Evolutionary conservation across 1,139 yeast genomes (phyloP).

Genomic region (Saccharomyces hybrid): DNA sequence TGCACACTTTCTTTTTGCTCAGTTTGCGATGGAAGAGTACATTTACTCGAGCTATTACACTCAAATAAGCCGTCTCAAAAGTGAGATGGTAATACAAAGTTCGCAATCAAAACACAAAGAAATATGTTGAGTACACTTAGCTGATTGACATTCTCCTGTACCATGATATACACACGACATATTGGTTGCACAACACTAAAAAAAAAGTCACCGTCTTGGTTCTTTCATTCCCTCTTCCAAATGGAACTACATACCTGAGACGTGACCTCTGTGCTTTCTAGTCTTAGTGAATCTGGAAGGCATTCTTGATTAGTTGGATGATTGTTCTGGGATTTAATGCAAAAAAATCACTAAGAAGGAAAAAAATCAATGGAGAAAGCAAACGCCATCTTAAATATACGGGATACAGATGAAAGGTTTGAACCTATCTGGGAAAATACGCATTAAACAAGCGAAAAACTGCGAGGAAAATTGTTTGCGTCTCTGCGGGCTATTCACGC

Average conservation of each 20-base stretch:
- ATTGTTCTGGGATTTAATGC: neutral
- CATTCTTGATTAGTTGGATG: constrained; percentile 42
- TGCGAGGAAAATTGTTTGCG: neutral
- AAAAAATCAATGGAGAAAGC: neutral
- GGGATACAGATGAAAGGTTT: neutral
- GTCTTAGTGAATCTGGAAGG: constrained; percentile 99
- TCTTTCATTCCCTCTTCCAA: constrained; percentile 35
- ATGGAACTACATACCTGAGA: constrained; percentile 74
- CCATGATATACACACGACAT: constrained; percentile 1
- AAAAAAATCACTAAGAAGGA: neutral
- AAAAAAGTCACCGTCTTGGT: constrained; percentile 34
- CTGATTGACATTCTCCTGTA: neutral
- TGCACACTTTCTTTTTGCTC: neutral
- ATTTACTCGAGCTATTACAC: neutral
- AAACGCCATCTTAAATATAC: neutral
- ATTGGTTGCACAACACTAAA: constrained; percentile 3
- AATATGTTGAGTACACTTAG: neutral
- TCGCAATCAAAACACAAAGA: neutral
- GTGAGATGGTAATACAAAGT: neutral
- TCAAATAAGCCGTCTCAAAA: neutral
- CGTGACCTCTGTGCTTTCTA: constrained; percentile 99
- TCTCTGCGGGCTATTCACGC: neutral
- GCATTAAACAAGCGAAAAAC: neutral
- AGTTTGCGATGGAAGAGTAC: neutral
- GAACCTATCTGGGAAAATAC: neutral